Conservation (phyloP, 768 basidiomycete species). For the Lactifluus hygrophoroides region DNA sequence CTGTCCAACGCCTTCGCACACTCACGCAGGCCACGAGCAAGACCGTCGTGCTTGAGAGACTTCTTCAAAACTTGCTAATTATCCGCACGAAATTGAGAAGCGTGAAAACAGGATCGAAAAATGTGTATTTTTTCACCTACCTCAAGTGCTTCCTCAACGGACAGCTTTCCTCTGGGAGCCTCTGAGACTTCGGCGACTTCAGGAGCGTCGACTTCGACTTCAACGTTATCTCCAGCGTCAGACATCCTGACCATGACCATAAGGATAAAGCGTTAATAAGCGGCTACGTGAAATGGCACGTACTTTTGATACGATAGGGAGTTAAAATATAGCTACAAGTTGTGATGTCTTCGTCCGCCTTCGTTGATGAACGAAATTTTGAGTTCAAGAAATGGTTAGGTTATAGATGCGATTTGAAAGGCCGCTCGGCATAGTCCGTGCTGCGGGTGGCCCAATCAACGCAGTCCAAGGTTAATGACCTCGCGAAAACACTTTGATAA, state of each 20-base stretch:
- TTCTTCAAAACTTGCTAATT: constrained; percentile 96
- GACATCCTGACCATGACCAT: constrained; percentile 55
- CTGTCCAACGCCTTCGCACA: constrained; percentile 97
- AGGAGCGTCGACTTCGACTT: constrained; percentile 50
- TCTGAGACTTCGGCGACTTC: constrained; percentile 74
- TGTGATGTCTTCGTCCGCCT: constrained; percentile 86
- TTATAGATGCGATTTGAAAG: constrained; percentile 33
- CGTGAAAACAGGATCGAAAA: neutral
- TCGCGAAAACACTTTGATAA: neutral
- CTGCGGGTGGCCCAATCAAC: neutral
- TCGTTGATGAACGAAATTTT: constrained; percentile 76
- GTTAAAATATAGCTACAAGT: constrained; percentile 15
- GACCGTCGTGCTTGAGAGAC: constrained; percentile 95
- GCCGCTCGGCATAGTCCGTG: constrained; percentile 46
- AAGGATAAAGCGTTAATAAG: neutral
- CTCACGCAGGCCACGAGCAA: constrained; percentile 96
- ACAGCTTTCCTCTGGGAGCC: constrained; percentile 91
- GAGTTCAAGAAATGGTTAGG: constrained; percentile 35
- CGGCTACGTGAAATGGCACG: constrained; percentile 2
- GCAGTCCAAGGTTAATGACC: neutral
- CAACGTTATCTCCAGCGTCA: constrained; percentile 95
- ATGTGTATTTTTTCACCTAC: constrained; percentile 36
- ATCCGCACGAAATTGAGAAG: neutral
- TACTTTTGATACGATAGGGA: constrained; percentile 23
- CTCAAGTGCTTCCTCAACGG: constrained; percentile 92